phyloP scores from a whole-genome alignment of 352 stramenopile species.

The Elongisporangium undulatum region DNA sequence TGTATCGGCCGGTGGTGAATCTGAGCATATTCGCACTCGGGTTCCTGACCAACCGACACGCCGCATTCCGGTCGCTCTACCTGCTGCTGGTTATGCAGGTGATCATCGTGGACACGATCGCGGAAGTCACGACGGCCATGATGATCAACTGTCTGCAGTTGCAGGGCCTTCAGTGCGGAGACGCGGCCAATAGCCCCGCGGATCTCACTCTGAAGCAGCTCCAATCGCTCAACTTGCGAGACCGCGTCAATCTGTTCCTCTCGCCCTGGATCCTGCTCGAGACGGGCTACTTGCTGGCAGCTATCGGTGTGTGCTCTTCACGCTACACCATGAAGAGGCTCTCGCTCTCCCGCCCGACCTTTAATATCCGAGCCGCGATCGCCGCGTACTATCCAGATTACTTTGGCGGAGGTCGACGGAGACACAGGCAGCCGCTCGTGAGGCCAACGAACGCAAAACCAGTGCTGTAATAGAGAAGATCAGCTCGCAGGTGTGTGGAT shows the following conservation, averaged over 20 bases:
- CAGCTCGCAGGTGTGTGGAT: no score
- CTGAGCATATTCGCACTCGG: slow-evolving; percentile 43
- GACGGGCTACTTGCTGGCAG: slow-evolving; percentile 37
- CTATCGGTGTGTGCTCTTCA: slow-evolving; percentile 52
- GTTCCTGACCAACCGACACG: slow-evolving; percentile 73
- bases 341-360: slow-evolving; percentile 49
- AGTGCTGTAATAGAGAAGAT: background rate
- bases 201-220: slow-evolving; percentile 19
- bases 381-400: slow-evolving; percentile 32
- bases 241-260: slow-evolving; percentile 41
- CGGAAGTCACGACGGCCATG: slow-evolving; percentile 54
- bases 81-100: slow-evolving; percentile 32
- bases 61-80: slow-evolving; percentile 41
- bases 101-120: slow-evolving; percentile 38
- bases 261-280: slow-evolving; percentile 54
- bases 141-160: slow-evolving; percentile 38
- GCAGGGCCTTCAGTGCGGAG: slow-evolving; percentile 42
- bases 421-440: background rate
- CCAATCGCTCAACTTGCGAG: slow-evolving; percentile 23
- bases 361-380: slow-evolving; percentile 56
- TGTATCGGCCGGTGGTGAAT: slow-evolving; percentile 40
- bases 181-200: slow-evolving; percentile 10
- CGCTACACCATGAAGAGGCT: slow-evolving; percentile 46
- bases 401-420: background rate
- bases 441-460: background rate